These are phyloP conservation scores for Clarireedia sp. DNA, from an alignment of 2,329 filamentous ascomycete genomes.

Conservation along the genomic window DNA sequence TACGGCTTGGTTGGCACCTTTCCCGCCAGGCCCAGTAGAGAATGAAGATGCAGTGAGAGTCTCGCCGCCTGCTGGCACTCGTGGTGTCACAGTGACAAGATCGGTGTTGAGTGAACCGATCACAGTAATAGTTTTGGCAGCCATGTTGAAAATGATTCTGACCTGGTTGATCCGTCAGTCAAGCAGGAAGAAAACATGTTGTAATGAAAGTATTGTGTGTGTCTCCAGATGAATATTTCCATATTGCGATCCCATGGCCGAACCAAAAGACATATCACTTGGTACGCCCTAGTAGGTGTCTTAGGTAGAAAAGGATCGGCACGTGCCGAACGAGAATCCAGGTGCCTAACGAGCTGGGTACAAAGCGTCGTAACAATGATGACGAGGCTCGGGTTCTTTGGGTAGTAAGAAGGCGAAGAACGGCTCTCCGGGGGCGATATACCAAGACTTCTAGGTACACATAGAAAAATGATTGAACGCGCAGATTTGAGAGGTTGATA, in stretches of 20 bases:
- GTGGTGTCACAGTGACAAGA: constrained; percentile 78
- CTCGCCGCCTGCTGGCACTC: constrained; percentile 77
- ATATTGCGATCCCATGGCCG: too few relatives aligned
- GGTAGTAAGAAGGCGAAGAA: background rate
- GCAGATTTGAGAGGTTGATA: background rate
- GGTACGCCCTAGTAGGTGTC: background rate
- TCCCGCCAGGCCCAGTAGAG: constrained; percentile 76
- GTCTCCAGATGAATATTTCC: too few relatives aligned
- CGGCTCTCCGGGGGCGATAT: background rate
- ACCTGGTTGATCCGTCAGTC: background rate
- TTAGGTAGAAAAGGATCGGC: background rate
- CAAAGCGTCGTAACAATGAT: constrained; percentile 7
- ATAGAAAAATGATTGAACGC: background rate
- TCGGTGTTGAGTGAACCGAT: constrained; percentile 94
- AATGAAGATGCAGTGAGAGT: constrained; percentile 76
- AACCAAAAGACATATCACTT: too few relatives aligned
- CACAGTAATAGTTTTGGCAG: constrained; percentile 54
- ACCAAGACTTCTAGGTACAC: background rate
- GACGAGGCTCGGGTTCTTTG: background rate
- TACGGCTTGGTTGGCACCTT: constrained; percentile 93
- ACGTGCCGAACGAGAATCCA: constrained; percentile 1
- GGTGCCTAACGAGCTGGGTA: constrained; percentile 4
- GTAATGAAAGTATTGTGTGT: too few relatives aligned
- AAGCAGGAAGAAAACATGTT: background rate
- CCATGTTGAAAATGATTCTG: constrained; percentile 13